Evolutionary conservation across 1,139 yeast species (phyloP), one percentile per base, ranked within the genome.

Genomic region (Saccharomycopsis hybrid): DNA sequence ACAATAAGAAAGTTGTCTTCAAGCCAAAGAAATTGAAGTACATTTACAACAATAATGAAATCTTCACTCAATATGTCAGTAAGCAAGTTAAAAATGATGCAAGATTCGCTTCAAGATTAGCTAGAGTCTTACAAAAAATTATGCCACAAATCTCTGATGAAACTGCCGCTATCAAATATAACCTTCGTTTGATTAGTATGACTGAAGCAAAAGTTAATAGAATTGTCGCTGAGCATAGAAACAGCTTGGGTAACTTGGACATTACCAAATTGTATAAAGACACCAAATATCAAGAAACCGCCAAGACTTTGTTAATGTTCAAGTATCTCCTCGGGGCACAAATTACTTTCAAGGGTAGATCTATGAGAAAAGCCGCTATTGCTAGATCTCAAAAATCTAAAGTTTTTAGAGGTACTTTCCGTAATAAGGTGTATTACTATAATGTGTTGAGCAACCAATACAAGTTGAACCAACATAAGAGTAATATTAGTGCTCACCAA

Each of bases 131-230:
- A n/a, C 38, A 44, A 29, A 35, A 48, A 25, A 39, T 39, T 30
- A 43, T 42, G 3, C 54, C 54, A 28, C 37, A 36, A 7, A 51
- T 51, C 29, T 37, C 38, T 9, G 54, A 51, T 18, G 54, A 51
- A 43, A 41, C 31, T 38, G 42, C 36, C 24, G 49, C 51, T 13
- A 43, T 51, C 18, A 29, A 47, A 28, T 51, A 51, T 31, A 48
- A 48, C 38, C 35, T 47, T 29, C 43, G 46, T 2, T 41, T 51
- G 29, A 44, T 41, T 11, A 42, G 31, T 4, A 13, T 25, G 29
- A 32, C 46, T 9, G 37, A 47, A 27, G 13, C 32, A 9, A 44
- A 41, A n/a, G 38, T 47, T 7, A 38, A 30, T 9, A 42, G 31
- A 28, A 44, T 43, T 25, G 29, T 41, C 7, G 11, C 36, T 25